Evolutionary conservation across 495 filamentous ascomycete species (phyloP), one percentile per base, ranked within the genome.

Genomic region (Mycothermus thermophilus): DNA sequence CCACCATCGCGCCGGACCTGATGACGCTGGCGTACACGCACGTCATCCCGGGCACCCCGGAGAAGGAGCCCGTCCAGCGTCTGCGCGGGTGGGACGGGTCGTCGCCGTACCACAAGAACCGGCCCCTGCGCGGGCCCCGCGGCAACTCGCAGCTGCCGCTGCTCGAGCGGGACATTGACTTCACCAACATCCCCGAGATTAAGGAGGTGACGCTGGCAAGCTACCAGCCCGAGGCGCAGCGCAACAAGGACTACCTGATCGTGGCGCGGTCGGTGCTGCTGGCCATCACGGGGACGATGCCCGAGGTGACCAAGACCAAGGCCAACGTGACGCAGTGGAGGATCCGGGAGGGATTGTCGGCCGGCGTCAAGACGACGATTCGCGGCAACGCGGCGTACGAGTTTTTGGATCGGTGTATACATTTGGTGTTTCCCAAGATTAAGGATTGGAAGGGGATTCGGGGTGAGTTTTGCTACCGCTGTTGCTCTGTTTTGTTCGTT

Each of bases 101-200:
- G 32, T 93, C 83, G 1, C 86, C 85, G 2, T 97, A 96, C 58
- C 84, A 86, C 69, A 83, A 83, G 58, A 88, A 90, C 66, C 72
- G 90, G 30, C 77, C 78, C 2, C 72, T 81, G 44, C 81, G 88
- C 20, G 79, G 75, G 1, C 90, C 90, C 9, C 71, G 87, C 41
- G 86, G 90, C 30, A 27, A 35, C 19, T 48, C 59, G 14, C 59
- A 64, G 11, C 69, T 94, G 9, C 72, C 70, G 0, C 71, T 92
- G 1, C 57, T 90, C 11, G 79, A 81, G 44, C 73, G 76, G 24
- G 74, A 80, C 33, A 82, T 88, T 42, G 79, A 70, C 5, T 94
- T 85, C 66, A 74, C 70, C 41, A 94, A 92, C 58, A 67, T 97
- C 28, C 88, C 90, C 26, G 67, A 76, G 55, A 65, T 96, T 26